Percentiles rank a stretch among this genome's conserved stretches.
Conservation (phyloP, 2,329 filamentous ascomycete species). For the Arthrobotrys sphaeroides region DNA sequence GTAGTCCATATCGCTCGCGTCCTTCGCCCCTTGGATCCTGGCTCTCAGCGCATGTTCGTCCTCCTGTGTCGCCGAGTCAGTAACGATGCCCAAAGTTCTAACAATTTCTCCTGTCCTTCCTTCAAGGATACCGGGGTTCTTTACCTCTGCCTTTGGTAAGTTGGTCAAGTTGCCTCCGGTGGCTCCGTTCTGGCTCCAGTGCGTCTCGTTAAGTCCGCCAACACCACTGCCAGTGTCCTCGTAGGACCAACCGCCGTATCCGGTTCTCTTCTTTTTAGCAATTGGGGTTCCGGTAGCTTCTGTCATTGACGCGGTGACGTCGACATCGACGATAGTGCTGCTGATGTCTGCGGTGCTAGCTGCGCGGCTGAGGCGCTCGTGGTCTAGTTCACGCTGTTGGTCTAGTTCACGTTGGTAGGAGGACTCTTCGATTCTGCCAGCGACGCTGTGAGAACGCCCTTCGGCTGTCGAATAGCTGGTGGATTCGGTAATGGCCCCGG, state of each 20-base stretch:
- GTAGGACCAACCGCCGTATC: constrained; percentile 39
- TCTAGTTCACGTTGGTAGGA: constrained; percentile 11
- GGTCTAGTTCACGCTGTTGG: neutral
- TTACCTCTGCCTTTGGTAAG: constrained; percentile 32
- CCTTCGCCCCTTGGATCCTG: constrained; percentile 23
- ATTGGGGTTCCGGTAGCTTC: neutral
- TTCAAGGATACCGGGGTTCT: constrained; percentile 29
- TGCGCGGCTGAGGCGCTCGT: neutral
- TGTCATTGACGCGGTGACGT: constrained; percentile 1
- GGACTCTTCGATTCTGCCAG: constrained; percentile 5
- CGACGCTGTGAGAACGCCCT: neutral
- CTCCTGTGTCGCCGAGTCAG: constrained; percentile 13
- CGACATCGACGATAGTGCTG: constrained; percentile 5
- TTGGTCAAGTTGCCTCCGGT: neutral
- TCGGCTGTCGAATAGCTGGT: neutral
- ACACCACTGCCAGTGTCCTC: neutral
- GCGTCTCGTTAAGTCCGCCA: constrained; percentile 20
- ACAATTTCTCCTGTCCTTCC: constrained; percentile 25
- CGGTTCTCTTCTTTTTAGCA: constrained; percentile 16
- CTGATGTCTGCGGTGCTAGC: constrained; percentile 3
- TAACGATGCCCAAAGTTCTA: constrained; percentile 22
- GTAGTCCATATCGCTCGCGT: constrained; percentile 14
- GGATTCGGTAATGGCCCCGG: neutral
- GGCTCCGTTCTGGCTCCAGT: constrained; percentile 3
- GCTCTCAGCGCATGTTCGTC: constrained; percentile 16